A percentile compares a stretch with the other conserved stretches of the same genome.
These are phyloP conservation scores for Amanita rubescens DNA, from an alignment of 768 basidiomycete genomes.

Conservation along the genomic window DNA sequence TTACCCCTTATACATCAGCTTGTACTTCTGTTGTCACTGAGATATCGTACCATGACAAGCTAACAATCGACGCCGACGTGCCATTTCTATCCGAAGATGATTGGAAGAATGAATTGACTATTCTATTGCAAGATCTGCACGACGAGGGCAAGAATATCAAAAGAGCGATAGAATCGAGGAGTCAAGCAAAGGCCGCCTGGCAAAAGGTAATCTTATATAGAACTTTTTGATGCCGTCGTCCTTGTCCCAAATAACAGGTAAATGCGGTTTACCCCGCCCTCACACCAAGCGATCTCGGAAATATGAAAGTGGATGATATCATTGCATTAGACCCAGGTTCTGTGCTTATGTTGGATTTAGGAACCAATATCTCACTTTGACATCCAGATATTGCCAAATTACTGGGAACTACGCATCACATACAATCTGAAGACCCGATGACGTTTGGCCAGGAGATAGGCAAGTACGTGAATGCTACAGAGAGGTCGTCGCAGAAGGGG, in stretches of 20 bases:
- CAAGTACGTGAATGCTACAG: constrained; percentile 62
- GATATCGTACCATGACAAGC: constrained; percentile 46
- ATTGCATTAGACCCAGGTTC: constrained; percentile 40
- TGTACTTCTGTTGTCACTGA: constrained; percentile 64
- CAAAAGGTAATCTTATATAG: background rate
- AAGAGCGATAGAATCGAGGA: constrained; percentile 45
- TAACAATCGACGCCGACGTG: constrained; percentile 51
- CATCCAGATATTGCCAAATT: constrained; percentile 34
- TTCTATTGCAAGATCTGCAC: constrained; percentile 50
- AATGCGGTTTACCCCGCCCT: constrained; percentile 56
- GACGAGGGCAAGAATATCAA: constrained; percentile 52
- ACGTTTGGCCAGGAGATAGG: constrained; percentile 45
- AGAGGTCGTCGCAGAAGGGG: constrained; percentile 35
- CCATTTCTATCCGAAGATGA: constrained; percentile 49
- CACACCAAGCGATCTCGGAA: constrained; percentile 37
- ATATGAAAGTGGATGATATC: constrained; percentile 45
- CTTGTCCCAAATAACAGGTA: constrained; percentile 27
- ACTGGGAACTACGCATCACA: constrained; percentile 47
- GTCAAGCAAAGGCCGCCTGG: constrained; percentile 22
- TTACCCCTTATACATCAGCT: constrained; percentile 25
- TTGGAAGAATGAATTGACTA: constrained; percentile 48
- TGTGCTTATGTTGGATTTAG: background rate
- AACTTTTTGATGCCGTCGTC: background rate
- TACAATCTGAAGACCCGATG: constrained; percentile 43
- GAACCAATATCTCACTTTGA: constrained; percentile 1